These are phyloP conservation scores for Plasmodium blacklocki DNA, from an alignment of 169 alveolate genomes.

Conservation along the genomic window DNA sequence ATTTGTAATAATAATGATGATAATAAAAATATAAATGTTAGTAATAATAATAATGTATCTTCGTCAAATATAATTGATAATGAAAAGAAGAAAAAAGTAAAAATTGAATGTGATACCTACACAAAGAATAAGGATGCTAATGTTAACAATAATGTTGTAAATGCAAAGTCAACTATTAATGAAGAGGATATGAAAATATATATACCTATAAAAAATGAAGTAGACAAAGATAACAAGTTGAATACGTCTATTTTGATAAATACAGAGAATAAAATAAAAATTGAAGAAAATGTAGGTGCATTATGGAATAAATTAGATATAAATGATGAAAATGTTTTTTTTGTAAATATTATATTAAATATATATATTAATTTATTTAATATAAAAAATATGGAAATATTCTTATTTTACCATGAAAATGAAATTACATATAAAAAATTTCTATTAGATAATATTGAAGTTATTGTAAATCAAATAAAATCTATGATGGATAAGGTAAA, in stretches of 20 bases:
- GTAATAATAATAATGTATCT: no score
- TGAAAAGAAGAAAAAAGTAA: no score
- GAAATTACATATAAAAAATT: slow-evolving; percentile 47
- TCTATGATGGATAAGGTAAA: slow-evolving; percentile 42
- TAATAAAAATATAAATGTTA: not conserved
- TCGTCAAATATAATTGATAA: no score
- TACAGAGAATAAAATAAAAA: not conserved
- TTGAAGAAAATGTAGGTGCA: not conserved
- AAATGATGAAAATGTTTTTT: slow-evolving; percentile 42
- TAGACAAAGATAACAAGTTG: no score
- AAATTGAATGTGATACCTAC: no score
- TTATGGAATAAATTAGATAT: slow-evolving; percentile 4
- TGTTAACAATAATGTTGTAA: no score
- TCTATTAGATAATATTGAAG: slow-evolving; percentile 34
- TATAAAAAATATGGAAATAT: slow-evolving; percentile 18
- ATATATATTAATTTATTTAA: slow-evolving; percentile 48
- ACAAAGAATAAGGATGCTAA: no score
- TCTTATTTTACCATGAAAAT: slow-evolving; percentile 45
- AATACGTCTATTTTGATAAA: not conserved
- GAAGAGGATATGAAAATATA: no score
- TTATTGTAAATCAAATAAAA: slow-evolving; percentile 38
- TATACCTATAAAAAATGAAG: no score
- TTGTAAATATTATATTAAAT: slow-evolving; percentile 54
- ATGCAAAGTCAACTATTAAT: no score
- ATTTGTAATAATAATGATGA: no score